phyloP scores from a whole-genome alignment of 371 early-diverging fungal genomes.

The Batrachochytrium dendrobatidis region DNA sequence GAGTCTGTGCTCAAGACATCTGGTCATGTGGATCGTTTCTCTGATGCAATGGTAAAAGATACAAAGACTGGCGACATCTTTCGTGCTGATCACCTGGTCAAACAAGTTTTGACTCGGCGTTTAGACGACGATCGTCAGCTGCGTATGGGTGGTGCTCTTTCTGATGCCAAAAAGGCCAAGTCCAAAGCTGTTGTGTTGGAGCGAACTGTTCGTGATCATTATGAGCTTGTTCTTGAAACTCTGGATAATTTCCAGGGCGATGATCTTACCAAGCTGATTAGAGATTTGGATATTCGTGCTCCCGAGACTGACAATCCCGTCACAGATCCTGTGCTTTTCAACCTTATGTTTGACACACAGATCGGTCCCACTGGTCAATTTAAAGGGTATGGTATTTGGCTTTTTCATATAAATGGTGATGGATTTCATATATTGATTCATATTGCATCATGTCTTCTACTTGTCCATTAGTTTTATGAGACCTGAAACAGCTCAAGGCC shows the following conservation, averaged over 20 bases:
- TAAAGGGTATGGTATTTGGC: constrained; percentile 39
- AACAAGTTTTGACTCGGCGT: constrained; percentile 83
- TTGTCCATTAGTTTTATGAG: constrained; percentile 70
- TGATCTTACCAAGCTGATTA: constrained; percentile 83
- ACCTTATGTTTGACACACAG: constrained; percentile 98
- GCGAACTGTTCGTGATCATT: constrained; percentile 57
- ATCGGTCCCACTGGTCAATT: constrained; percentile 98
- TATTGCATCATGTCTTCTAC: neutral
- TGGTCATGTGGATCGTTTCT: constrained; percentile 99
- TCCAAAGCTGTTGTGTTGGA: constrained; percentile 61
- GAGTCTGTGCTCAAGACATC: constrained; percentile 97
- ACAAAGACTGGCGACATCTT: constrained; percentile 89
- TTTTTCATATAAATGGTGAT: too few species aligned
- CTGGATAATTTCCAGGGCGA: constrained; percentile 90
- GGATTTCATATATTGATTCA: constrained; percentile 1
- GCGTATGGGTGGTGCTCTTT: constrained; percentile 40
- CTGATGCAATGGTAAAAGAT: constrained; percentile 98
- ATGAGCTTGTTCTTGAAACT: constrained; percentile 81
- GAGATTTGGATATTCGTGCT: constrained; percentile 79
- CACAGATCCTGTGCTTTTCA: constrained; percentile 91
- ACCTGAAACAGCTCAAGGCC: constrained; percentile 99
- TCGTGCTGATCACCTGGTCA: constrained; percentile 98
- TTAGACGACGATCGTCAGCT: constrained; percentile 67
- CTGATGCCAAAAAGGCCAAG: constrained; percentile 52
- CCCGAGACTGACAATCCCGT: constrained; percentile 89